These are phyloP conservation scores for Camillea tinctor DNA, from an alignment of 2,329 filamentous ascomycete species.

Conservation along the genomic window DNA sequence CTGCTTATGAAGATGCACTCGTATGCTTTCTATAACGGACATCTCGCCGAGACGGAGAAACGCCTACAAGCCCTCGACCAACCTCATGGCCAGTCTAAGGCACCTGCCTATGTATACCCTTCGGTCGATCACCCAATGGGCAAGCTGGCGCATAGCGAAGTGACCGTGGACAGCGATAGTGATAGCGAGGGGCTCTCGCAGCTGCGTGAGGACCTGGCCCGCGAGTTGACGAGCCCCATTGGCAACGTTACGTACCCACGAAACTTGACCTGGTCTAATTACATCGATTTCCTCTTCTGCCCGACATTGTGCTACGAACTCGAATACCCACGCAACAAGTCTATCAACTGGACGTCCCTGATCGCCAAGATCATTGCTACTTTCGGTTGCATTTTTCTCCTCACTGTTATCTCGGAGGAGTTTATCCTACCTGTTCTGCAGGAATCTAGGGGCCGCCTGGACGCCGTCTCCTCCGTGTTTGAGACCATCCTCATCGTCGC, in stretches of 20 bases:
- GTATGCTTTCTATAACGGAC: constrained; percentile 97
- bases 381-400: constrained; percentile 93
- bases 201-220: constrained; percentile 82
- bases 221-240: constrained; percentile 86
- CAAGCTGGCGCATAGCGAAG: constrained; percentile 23
- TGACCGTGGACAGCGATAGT: constrained; percentile 40
- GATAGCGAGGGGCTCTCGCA: constrained; percentile 54
- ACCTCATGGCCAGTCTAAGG: constrained; percentile 67
- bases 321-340: constrained; percentile 80
- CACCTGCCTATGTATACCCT: constrained; percentile 75
- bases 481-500: constrained; percentile 79
- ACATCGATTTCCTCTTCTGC: constrained; percentile 82
- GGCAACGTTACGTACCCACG: constrained; percentile 86
- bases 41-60: constrained; percentile 83
- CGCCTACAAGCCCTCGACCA: constrained; percentile 77
- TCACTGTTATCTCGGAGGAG: constrained; percentile 88
- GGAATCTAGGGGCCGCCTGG: constrained; percentile 61
- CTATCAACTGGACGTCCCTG: constrained; percentile 77
- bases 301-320: constrained; percentile 97
- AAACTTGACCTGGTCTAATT: constrained; percentile 83
- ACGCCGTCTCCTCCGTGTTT: constrained; percentile 42
- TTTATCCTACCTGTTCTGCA: constrained; percentile 89
- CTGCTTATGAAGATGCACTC: constrained; percentile 99
- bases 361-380: constrained; percentile 83
- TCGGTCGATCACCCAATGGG: constrained; percentile 54